Percentiles rank a stretch among this genome's conserved stretches.
These are phyloP conservation scores for Nannizzia gypsea DNA, from an alignment of 2,329 filamentous ascomycete species.

Conservation along the genomic window DNA sequence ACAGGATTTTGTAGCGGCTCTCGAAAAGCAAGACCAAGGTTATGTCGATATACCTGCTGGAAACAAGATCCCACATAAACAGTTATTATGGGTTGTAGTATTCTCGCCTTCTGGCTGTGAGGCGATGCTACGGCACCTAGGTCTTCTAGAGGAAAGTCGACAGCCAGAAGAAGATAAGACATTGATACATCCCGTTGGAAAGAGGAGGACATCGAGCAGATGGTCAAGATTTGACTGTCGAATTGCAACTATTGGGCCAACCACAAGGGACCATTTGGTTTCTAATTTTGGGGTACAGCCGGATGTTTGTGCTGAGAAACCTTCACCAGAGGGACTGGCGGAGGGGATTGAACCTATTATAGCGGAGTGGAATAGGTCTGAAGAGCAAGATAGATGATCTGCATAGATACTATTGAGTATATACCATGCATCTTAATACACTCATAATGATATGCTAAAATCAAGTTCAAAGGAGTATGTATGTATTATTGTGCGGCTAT, in stretches of 20 bases:
- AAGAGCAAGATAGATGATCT: background rate
- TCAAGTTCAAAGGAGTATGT: background rate
- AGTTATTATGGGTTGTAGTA: constrained; percentile 31
- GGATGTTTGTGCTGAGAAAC: constrained; percentile 59
- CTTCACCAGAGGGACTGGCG: constrained; percentile 68
- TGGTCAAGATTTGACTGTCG: constrained; percentile 38
- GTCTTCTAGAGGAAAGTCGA: constrained; percentile 24
- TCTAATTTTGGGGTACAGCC: constrained; percentile 33
- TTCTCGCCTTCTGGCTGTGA: constrained; percentile 53
- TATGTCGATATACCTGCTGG: background rate
- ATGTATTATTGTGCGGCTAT: background rate
- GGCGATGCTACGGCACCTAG: constrained; percentile 46
- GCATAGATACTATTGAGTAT: too few species aligned
- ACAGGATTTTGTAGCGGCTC: constrained; percentile 46
- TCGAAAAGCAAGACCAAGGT: constrained; percentile 27
- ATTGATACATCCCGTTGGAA: constrained; percentile 4
- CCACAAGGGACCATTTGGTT: constrained; percentile 63
- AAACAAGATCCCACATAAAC: constrained; percentile 1
- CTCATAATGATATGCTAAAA: too few species aligned
- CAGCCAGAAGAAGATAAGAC: background rate
- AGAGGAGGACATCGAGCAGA: constrained; percentile 12
- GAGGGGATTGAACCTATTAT: constrained; percentile 51
- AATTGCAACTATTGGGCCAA: constrained; percentile 85
- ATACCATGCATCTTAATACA: too few species aligned
- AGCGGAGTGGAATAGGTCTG: constrained; percentile 9